phyloP scores from a whole-genome alignment of 1,139 yeast genomes.

The Nadsonia commutata region DNA sequence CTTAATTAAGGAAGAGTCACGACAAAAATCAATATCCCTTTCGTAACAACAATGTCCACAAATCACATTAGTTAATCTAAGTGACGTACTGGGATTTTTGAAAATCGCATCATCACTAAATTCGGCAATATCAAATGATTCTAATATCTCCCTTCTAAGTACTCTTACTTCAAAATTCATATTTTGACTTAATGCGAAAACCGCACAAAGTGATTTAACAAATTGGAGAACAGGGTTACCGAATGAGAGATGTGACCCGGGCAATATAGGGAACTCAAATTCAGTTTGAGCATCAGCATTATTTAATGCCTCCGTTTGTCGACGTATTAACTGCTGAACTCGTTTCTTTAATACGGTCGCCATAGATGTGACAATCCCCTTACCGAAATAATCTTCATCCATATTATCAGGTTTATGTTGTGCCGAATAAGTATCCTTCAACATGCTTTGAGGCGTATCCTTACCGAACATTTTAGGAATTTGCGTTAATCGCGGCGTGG shows the following conservation, averaged over 20 bases:
- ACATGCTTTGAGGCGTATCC: background rate
- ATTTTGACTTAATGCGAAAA: conserved; percentile 49
- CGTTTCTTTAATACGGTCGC: conserved; percentile 54
- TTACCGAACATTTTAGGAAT: background rate
- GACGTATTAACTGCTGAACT: conserved; percentile 45
- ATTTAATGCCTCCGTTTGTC: conserved; percentile 59
- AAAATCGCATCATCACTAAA: conserved; percentile 71
- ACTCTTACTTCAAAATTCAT: conserved; percentile 60
- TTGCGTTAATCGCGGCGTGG: background rate
- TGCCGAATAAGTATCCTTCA: conserved; percentile 23
- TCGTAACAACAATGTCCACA: conserved; percentile 71
- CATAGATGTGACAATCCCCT: conserved; percentile 30
- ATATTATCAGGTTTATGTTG: conserved; percentile 22
- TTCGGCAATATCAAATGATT: conserved; percentile 65
- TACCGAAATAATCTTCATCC: conserved; percentile 12
- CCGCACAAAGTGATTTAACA: conserved; percentile 61
- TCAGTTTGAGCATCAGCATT: conserved; percentile 51
- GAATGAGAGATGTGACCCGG: conserved; percentile 11
- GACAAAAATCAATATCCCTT: conserved; percentile 74
- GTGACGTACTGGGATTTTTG: conserved; percentile 56
- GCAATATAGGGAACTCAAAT: conserved; percentile 51
- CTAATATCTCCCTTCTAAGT: conserved; percentile 58
- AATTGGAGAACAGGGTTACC: conserved; percentile 64
- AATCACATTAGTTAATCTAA: conserved; percentile 50
- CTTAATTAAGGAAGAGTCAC: conserved; percentile 24